These are phyloP conservation scores for Claviceps sp. DNA, from an alignment of 2,329 filamentous ascomycete species.

Conservation along the genomic window DNA sequence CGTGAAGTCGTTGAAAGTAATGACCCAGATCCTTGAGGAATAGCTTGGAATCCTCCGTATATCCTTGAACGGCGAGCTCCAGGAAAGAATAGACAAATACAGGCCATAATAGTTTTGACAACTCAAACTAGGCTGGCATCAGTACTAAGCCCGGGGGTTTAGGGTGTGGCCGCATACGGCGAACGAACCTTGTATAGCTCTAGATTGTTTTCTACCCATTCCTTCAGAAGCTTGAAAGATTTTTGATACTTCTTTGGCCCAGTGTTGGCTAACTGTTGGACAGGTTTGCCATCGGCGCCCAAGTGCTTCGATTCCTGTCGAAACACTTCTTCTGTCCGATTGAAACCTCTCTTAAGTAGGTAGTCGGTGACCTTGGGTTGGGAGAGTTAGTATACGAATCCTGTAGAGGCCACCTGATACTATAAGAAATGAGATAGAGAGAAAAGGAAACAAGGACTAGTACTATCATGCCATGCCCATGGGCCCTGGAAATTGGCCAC, in stretches of 20 bases:
- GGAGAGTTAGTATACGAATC: constrained; percentile 6
- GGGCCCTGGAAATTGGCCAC: not conserved
- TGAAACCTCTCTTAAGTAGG: constrained; percentile 88
- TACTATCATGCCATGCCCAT: not conserved
- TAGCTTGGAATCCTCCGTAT: constrained; percentile 54
- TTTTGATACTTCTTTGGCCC: constrained; percentile 66
- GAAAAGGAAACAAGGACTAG: not conserved
- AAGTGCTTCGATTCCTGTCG: constrained; percentile 79
- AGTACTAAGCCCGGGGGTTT: not conserved
- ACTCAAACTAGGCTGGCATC: constrained; percentile 50
- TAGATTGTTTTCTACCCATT: constrained; percentile 83
- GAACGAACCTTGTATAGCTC: constrained; percentile 74
- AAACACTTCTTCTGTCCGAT: constrained; percentile 80
- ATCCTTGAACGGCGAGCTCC: constrained; percentile 60
- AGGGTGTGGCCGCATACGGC: not conserved
- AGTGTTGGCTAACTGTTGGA: constrained; percentile 53
- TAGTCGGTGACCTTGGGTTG: constrained; percentile 67
- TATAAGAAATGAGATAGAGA: not conserved
- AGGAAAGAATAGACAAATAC: constrained; percentile 89
- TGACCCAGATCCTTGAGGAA: constrained; percentile 57
- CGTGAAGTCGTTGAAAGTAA: constrained; percentile 64
- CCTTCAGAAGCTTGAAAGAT: constrained; percentile 58
- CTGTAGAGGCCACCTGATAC: not conserved
- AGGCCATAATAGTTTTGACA: constrained; percentile 81
- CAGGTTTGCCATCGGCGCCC: constrained; percentile 66